Base-by-base conservation (phyloP, 169 alveolate genomes). In the Pseudocohnilembus persalinus region DNA sequence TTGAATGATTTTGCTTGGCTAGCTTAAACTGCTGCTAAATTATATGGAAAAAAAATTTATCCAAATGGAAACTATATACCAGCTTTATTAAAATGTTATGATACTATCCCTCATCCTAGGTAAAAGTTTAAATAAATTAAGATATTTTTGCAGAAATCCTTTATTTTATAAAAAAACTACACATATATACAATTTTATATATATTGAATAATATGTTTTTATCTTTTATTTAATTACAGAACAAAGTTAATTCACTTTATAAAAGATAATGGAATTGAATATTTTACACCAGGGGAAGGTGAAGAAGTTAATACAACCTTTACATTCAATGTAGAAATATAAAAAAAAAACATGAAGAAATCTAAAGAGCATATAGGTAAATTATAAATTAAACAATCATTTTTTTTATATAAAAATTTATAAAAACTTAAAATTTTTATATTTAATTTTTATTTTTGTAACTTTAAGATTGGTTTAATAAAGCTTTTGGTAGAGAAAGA, bases 1-100 rank as follows among this genome's bases (percentile, higher is more conserved):
- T 86, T 72, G 16, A 86, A 86, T 80, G 90, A 86, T 80, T 86
- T 86, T 63, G 83, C 85, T 26, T 86, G 90, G 90, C 33, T 86
- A 28, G 86, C 90, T 20, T 68, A 80, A 34, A 78, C 81, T n/a
- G 90, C 87, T 74, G 90, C 90, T 0, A 86, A 86, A 73, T 49
- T 86, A 0, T 86, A 80, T 32, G 83, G 87, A 0, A 86, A 86
- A 74, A 81, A 80, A 25, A 86, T 80, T 64, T 80, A 86, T 75
- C 90, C 90, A 26, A 77, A 80, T 75, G 81, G 87, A 35, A 86
- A 86, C 75, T 86, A 86, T 75, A 30, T 80, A 29, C 90, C 90
- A 0, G 83, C 79, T 27, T 73, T 73, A 49, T 64, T 86, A 6
- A 28, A 85, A 63, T 29, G 29, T 28, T 79, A 35, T 64, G 84